Evolutionary conservation across 2,329 filamentous ascomycete genomes (phyloP).

Genomic region (Xylariales sp.): DNA sequence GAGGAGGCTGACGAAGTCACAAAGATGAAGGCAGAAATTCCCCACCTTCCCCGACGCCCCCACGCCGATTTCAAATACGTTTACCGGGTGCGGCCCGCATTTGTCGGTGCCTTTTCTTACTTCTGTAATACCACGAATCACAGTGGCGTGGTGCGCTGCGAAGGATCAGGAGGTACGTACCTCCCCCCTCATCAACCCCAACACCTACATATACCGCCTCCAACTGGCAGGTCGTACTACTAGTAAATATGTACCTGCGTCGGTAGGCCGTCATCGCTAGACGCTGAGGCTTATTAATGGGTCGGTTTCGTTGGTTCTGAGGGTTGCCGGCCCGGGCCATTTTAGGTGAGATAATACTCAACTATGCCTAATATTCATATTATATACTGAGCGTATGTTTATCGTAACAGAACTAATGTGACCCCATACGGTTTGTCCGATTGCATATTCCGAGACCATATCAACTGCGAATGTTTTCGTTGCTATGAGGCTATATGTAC

Average conservation of each 20-base stretch:
- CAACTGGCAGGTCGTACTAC: no score
- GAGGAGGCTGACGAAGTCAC: constrained; percentile 21
- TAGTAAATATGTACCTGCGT: no score
- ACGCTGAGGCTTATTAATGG: no score
- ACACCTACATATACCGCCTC: no score
- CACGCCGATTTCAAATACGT: constrained; percentile 38
- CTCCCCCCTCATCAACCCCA: not conserved
- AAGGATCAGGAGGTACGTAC: not conserved
- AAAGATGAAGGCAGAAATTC: constrained; percentile 8
- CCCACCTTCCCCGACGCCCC: constrained; percentile 35
- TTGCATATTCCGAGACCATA: no score
- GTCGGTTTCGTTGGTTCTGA: not conserved
- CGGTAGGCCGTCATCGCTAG: no score
- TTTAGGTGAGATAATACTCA: not conserved
- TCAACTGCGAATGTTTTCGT: not conserved
- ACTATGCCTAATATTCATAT: no score
- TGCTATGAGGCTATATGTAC: no score
- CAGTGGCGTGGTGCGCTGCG: not conserved
- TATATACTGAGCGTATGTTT: not conserved
- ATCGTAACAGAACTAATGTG: not conserved
- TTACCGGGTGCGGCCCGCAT: constrained; percentile 31
- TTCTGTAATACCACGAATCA: constrained; percentile 18
- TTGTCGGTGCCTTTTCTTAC: constrained; percentile 2
- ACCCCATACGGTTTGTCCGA: not conserved
- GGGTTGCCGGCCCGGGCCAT: not conserved